A percentile compares a stretch with the other conserved stretches of the same genome.
Conservation (phyloP, 2,329 filamentous ascomycete species). For the Setomelanomma holmii region DNA sequence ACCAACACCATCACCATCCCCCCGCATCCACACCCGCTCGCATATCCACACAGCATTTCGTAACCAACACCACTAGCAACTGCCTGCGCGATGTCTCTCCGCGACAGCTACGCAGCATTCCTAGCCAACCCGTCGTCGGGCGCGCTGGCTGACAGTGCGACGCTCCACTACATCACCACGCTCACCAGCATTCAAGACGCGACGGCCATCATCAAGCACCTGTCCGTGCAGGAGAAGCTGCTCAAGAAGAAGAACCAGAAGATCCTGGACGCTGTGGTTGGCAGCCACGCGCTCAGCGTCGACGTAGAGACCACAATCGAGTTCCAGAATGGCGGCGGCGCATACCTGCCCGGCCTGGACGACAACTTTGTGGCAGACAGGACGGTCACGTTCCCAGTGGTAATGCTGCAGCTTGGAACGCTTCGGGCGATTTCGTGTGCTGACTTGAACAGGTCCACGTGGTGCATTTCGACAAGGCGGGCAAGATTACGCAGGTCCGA, state of each 20-base stretch:
- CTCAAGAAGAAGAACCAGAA: constrained; percentile 85
- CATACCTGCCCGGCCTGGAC: constrained; percentile 86
- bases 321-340: constrained; percentile 80
- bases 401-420: constrained; percentile 58
- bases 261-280: constrained; percentile 76
- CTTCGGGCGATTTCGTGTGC: background rate
- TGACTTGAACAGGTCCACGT: constrained; percentile 66
- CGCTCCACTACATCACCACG: constrained; percentile 84
- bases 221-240: constrained; percentile 72
- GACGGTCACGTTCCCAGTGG: constrained; percentile 79
- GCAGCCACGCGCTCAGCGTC: constrained; percentile 70
- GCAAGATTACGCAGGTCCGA: constrained; percentile 85
- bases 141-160: constrained; percentile 54
- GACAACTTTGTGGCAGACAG: constrained; percentile 93
- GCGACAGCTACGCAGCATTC: constrained; percentile 56
- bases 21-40: constrained; percentile 6
- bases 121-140: constrained; percentile 52
- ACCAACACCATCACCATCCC: constrained; percentile 1
- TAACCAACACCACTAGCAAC: constrained; percentile 6
- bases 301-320: constrained; percentile 85
- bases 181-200: constrained; percentile 75
- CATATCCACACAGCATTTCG: constrained; percentile 20
- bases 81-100: constrained; percentile 31
- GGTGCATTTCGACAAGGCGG: constrained; percentile 77
- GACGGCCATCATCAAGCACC: constrained; percentile 81